These are phyloP conservation scores for Collybia nuda DNA, from an alignment of 768 basidiomycete species.

Conservation along the genomic window DNA sequence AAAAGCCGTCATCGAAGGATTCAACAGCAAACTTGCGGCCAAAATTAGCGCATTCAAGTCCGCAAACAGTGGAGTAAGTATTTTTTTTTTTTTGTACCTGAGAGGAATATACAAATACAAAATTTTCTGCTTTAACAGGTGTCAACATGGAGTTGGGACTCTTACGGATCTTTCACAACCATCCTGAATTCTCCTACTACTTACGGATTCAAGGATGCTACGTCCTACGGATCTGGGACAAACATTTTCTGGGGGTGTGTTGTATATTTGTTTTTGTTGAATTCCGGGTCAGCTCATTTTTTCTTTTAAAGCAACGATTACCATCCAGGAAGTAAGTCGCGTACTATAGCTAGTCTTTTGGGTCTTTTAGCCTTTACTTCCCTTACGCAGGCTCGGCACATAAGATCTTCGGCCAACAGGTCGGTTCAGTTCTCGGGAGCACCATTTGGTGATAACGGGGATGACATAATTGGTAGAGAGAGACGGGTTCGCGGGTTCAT, in stretches of 20 bases:
- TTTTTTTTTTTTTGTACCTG: background rate
- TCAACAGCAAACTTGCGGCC: constrained; percentile 48
- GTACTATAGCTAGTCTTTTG: too few species aligned
- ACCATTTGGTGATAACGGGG: too few species aligned
- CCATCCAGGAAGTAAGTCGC: too few species aligned
- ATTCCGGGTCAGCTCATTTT: background rate
- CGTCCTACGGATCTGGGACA: constrained; percentile 39
- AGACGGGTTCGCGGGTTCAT: too few species aligned
- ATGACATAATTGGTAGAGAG: too few species aligned
- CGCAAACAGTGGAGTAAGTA: constrained; percentile 43
- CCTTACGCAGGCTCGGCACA: too few species aligned
- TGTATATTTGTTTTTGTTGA: background rate
- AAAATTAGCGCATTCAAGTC: constrained; percentile 39
- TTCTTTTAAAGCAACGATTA: too few species aligned
- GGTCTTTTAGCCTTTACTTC: too few species aligned
- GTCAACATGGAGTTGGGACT: constrained; percentile 50
- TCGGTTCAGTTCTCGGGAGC: too few species aligned
- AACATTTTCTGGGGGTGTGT: constrained; percentile 58
- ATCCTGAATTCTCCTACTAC: constrained; percentile 46
- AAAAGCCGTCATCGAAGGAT: constrained; percentile 41
- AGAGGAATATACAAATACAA: background rate
- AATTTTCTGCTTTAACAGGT: constrained; percentile 28
- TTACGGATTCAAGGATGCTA: constrained; percentile 55
- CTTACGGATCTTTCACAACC: constrained; percentile 45
- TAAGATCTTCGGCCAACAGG: too few species aligned